phyloP scores from a whole-genome alignment of 345 rosid genomes.

The Linum lewisii region DNA sequence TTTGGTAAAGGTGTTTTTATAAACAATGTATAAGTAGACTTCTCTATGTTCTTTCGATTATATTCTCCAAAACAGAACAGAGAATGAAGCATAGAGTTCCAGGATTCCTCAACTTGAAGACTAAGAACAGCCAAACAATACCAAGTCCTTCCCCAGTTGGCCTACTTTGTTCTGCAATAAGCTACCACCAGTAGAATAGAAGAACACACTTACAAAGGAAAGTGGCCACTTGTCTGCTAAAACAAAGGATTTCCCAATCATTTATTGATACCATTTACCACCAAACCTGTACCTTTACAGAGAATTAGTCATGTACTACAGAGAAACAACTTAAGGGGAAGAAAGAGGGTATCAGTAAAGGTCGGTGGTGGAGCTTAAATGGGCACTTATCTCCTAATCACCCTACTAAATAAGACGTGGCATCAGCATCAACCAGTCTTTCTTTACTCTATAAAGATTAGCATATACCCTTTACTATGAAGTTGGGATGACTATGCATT shows the following conservation, averaged over 20 bases:
- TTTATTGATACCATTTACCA: not conserved
- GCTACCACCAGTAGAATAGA: not conserved
- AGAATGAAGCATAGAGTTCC: no score
- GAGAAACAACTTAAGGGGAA: not conserved
- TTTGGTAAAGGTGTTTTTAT: no score
- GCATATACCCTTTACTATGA: conserved; percentile 1
- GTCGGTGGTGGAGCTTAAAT: not conserved
- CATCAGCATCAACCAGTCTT: conserved; percentile 14
- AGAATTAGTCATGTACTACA: no score
- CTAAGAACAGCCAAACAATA: no score
- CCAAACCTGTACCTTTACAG: not conserved
- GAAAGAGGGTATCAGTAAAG: not conserved
- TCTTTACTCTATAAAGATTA: not conserved
- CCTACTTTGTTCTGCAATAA: not conserved
- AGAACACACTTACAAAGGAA: not conserved
- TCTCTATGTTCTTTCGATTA: no score
- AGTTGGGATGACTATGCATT: conserved; percentile 18
- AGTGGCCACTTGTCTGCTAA: not conserved
- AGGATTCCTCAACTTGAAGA: no score
- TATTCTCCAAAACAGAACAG: no score
- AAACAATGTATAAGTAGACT: no score
- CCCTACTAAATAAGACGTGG: conserved; percentile 23
- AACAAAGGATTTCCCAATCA: not conserved
- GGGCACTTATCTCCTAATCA: conserved; percentile 2
- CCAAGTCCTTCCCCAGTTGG: not conserved